Evolutionary conservation across 2,329 filamentous ascomycete genomes (phyloP).

Genomic region (Xylaria sp.): DNA sequence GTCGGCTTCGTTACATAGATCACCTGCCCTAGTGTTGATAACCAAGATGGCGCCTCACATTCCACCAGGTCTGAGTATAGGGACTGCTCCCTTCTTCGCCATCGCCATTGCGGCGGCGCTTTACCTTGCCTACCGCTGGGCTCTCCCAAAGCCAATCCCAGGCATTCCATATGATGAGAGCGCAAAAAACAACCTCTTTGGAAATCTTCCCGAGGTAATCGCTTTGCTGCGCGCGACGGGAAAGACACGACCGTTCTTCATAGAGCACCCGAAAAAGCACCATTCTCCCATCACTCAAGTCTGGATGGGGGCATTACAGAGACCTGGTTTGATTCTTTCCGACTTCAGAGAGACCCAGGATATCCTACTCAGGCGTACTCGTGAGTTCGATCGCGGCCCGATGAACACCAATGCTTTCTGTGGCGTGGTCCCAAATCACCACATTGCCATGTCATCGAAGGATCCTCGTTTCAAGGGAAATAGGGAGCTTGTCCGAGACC

Average conservation of each 20-base stretch:
- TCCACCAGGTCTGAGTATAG: neutral
- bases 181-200: constrained; percentile 30
- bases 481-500: constrained; percentile 43
- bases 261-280: constrained; percentile 19
- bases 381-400: constrained; percentile 43
- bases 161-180: constrained; percentile 39
- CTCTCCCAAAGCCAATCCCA: constrained; percentile 38
- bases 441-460: constrained; percentile 43
- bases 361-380: constrained; percentile 40
- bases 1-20: neutral
- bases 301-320: constrained; percentile 42
- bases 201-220: constrained; percentile 33
- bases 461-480: constrained; percentile 43
- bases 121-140: constrained; percentile 28
- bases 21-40: neutral
- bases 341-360: constrained; percentile 44
- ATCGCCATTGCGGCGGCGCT: constrained; percentile 3
- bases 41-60: neutral
- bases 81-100: neutral
- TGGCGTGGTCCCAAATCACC: constrained; percentile 36
- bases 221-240: constrained; percentile 22
- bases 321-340: constrained; percentile 42
- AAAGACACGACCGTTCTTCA: constrained; percentile 26
- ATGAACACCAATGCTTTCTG: constrained; percentile 31
- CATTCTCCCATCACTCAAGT: constrained; percentile 42